phyloP scores from a whole-genome alignment of 2,329 filamentous ascomycete genomes.

The Phyllosticta capitalensis region DNA sequence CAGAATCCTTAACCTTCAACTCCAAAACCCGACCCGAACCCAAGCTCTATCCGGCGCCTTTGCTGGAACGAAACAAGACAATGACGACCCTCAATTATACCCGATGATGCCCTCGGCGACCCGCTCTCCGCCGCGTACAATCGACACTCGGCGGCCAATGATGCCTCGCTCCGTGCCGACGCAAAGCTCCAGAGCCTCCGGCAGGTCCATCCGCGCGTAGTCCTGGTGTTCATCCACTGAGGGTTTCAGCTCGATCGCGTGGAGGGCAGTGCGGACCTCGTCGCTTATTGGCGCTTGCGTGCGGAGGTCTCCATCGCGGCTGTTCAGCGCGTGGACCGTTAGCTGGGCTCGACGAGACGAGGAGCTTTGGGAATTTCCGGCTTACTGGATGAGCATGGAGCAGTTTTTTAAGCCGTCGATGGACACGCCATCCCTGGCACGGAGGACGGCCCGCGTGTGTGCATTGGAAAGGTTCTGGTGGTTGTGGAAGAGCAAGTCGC shows the following conservation, averaged over 20 bases:
- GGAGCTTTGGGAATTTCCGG: not conserved
- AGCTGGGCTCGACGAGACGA: not conserved
- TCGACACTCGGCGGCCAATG: slow-evolving; percentile 8
- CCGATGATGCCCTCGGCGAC: slow-evolving; percentile 10
- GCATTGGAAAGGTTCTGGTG: not conserved
- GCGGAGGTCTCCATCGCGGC: slow-evolving; percentile 8
- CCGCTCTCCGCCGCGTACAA: not conserved
- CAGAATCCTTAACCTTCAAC: not conserved
- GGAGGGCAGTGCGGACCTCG: slow-evolving; percentile 4
- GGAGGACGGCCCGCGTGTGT: slow-evolving; percentile 5
- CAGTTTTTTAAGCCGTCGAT: not conserved
- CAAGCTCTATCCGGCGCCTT: not conserved
- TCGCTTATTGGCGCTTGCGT: not conserved
- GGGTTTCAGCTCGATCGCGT: slow-evolving; percentile 6
- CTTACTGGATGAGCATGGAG: slow-evolving; percentile 11
- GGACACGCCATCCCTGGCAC: slow-evolving; percentile 1
- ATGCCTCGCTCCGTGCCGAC: slow-evolving; percentile 6
- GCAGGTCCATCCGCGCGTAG: slow-evolving; percentile 1
- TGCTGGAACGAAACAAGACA: not conserved
- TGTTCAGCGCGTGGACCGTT: not conserved
- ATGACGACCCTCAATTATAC: slow-evolving; percentile 6
- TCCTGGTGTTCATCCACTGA: slow-evolving; percentile 5
- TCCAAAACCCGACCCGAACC: not conserved
- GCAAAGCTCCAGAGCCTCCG: not conserved
- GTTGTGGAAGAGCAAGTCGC: slow-evolving; percentile 11